Evolutionary conservation across 441 rosid genomes (phyloP).

Genomic region (Adansonia grandidieri): DNA sequence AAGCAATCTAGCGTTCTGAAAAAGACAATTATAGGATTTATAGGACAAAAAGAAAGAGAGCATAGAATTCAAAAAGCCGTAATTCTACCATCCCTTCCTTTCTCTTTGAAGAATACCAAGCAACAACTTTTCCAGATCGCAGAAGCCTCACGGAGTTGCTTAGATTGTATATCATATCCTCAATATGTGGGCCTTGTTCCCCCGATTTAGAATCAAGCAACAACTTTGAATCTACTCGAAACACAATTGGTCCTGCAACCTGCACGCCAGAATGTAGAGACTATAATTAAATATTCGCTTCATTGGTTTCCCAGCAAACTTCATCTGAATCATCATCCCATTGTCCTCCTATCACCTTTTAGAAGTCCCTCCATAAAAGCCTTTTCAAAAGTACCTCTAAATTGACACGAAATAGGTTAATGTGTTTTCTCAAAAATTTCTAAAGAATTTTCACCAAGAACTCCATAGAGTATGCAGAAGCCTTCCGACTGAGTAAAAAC

Average conservation of each 20-base stretch:
- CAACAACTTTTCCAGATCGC: conserved; percentile 73
- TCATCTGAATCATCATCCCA: neutral
- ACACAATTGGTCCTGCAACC: conserved; percentile 77
- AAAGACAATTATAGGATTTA: neutral
- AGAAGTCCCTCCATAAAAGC: neutral
- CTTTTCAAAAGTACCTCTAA: neutral
- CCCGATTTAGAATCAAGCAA: conserved; percentile 43
- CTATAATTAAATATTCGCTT: neutral
- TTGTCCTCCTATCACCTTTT: neutral
- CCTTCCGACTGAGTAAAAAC: neutral
- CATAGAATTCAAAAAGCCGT: conserved; percentile 68
- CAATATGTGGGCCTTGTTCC: conserved; percentile 45
- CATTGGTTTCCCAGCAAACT: neutral
- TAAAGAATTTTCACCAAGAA: neutral
- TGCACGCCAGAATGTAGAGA: conserved; percentile 30
- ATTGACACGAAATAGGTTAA: neutral
- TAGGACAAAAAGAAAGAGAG: neutral
- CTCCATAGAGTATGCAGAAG: neutral
- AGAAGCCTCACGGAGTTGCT: conserved; percentile 71
- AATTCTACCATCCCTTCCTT: conserved; percentile 91
- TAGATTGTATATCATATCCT: conserved; percentile 69
- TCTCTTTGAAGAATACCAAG: conserved; percentile 89
- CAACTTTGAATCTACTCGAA: conserved; percentile 68
- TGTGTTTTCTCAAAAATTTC: neutral
- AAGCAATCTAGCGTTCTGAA: neutral